Conservation (phyloP, 257 asterid genomes). For the Henckelia pumila region DNA sequence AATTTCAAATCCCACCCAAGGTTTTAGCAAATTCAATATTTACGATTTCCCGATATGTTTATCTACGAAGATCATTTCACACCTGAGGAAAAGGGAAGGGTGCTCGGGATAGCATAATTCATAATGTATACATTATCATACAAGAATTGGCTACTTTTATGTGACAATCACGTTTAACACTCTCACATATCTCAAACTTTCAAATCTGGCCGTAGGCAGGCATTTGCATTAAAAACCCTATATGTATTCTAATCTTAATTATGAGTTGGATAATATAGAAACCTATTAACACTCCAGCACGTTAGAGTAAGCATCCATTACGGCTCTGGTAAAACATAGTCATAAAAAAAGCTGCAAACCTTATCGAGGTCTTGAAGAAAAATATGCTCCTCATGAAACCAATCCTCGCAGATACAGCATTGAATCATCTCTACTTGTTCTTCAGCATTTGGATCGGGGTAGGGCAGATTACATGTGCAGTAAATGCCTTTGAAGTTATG, state of each 20-base stretch:
- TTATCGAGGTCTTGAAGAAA: conserved; percentile 59
- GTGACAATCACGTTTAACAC: not conserved
- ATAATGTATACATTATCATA: not conserved
- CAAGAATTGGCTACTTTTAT: not conserved
- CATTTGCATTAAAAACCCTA: conserved; percentile 1
- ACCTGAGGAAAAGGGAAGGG: not conserved
- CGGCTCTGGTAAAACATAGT: not conserved
- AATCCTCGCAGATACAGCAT: conserved; percentile 94
- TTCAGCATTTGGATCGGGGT: conserved; percentile 94
- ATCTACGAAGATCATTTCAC: not conserved
- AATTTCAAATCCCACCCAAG: not conserved
- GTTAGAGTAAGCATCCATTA: not conserved
- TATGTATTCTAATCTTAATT: not conserved
- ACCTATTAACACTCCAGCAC: not conserved
- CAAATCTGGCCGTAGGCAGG: not conserved
- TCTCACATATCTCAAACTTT: not conserved
- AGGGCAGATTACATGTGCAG: conserved; percentile 89
- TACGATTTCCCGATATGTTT: not conserved
- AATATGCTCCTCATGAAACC: conserved; percentile 98
- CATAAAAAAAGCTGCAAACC: conserved; percentile 41
- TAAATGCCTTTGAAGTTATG: conserved; percentile 91
- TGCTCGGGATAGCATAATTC: not conserved
- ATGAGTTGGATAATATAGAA: not conserved
- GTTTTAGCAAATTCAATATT: not conserved
- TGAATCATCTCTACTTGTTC: conserved; percentile 93